phyloP scores from a whole-genome alignment of 139 green algal genomes.

The Micractinium conductrix region DNA sequence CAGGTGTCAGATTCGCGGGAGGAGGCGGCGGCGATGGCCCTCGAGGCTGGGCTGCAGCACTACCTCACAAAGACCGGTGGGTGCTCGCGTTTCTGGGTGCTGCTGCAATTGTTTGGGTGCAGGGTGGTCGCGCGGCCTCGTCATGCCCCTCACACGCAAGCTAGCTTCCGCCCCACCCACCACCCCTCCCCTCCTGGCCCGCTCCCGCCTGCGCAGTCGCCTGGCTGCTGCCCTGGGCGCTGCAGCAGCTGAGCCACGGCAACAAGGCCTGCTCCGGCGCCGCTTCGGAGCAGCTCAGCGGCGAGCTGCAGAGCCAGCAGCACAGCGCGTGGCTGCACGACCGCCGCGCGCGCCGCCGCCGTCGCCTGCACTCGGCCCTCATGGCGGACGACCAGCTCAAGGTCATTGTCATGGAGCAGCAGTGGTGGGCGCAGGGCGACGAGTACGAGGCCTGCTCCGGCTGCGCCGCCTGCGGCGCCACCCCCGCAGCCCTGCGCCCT shows the following conservation, averaged over 20 bases:
- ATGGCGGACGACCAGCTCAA: slow-evolving; percentile 30
- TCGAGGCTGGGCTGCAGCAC: slow-evolving; percentile 27
- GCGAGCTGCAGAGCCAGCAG: slow-evolving; percentile 17
- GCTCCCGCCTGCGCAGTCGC: not conserved
- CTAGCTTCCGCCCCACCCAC: not conserved
- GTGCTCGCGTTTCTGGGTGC: not conserved
- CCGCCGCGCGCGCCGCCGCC: not conserved
- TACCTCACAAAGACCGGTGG: slow-evolving; percentile 33
- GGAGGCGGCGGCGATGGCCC: slow-evolving; percentile 6
- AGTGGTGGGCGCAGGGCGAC: slow-evolving; percentile 26
- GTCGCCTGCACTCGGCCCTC: slow-evolving; percentile 17
- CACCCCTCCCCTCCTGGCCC: not conserved
- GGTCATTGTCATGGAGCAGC: slow-evolving; percentile 32
- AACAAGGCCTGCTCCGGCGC: slow-evolving; percentile 18
- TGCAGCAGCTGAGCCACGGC: slow-evolving; percentile 32
- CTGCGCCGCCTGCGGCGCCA: slow-evolving; percentile 5
- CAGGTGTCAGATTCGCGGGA: slow-evolving; percentile 23
- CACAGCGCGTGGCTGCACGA: slow-evolving; percentile 25
- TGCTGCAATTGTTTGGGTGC: not conserved
- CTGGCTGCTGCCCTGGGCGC: slow-evolving; percentile 29
- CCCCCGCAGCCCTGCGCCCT: slow-evolving; percentile 8
- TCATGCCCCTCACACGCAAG: not conserved
- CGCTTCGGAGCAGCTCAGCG: slow-evolving; percentile 20
- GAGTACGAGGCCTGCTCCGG: slow-evolving; percentile 19
- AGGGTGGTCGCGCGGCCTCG: not conserved